Percentiles rank a stretch among this genome's conserved stretches.
Conservation (phyloP, 2,329 filamentous ascomycete genomes). For the Clonostachys solani region DNA sequence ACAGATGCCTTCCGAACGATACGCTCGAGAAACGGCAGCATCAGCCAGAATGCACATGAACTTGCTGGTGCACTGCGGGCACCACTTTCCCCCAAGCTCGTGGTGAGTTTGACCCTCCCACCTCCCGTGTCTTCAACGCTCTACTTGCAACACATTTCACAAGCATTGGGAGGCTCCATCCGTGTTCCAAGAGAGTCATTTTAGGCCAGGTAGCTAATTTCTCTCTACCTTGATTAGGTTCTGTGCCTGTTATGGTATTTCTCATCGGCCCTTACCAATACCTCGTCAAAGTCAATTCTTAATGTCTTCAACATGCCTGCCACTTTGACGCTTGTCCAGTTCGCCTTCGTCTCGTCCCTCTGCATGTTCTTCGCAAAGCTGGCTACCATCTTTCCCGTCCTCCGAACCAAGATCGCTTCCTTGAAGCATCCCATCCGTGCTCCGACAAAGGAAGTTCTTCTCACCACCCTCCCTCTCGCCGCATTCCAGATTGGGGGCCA, state of each 20-base stretch:
- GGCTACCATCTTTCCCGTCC: conserved; percentile 64
- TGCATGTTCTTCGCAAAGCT: conserved; percentile 78
- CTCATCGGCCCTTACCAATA: conserved; percentile 93
- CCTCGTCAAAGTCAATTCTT: conserved; percentile 94
- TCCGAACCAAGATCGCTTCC: conserved; percentile 71
- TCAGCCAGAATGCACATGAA: conserved; percentile 90
- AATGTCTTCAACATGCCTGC: conserved; percentile 88
- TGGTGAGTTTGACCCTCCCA: conserved; percentile 53
- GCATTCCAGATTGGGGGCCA: conserved; percentile 92
- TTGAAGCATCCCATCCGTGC: conserved; percentile 79
- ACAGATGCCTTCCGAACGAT: conserved; percentile 85
- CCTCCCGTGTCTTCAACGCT: background rate
- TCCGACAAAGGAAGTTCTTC: conserved; percentile 77
- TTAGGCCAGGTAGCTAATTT: no score
- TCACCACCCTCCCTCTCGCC: conserved; percentile 85
- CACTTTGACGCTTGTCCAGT: conserved; percentile 89
- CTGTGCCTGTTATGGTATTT: conserved; percentile 92
- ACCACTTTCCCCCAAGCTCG: conserved; percentile 80
- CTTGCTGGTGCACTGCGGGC: conserved; percentile 87
- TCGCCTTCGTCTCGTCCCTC: conserved; percentile 85
- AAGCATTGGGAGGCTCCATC: conserved; percentile 8
- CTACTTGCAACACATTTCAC: conserved; percentile 4
- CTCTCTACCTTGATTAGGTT: conserved; percentile 41
- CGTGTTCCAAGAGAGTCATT: no score
- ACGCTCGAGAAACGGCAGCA: conserved; percentile 73